These are phyloP conservation scores for Phoenix dactylifera DNA, from an alignment of 176 grass and related monocot species.

Conservation along the genomic window DNA sequence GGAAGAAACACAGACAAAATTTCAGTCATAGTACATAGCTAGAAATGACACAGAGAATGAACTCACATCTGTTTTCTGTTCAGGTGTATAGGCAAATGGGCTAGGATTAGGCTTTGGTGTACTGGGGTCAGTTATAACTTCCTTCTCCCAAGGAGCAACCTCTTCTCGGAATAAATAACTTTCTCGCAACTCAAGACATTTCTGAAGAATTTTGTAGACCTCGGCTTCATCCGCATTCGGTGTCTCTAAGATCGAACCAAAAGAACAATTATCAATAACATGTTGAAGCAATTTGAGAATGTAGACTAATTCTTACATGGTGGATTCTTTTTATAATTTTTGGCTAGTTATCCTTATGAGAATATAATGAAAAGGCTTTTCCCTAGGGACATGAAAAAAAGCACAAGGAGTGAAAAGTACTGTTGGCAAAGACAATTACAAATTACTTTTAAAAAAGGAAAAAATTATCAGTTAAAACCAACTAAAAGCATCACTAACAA, in stretches of 20 bases:
- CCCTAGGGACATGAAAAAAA: too few relatives aligned
- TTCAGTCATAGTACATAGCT: background rate
- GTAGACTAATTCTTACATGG: too few relatives aligned
- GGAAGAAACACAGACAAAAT: too few relatives aligned
- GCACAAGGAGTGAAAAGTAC: too few relatives aligned
- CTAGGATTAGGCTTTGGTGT: constrained; percentile 83
- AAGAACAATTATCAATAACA: background rate
- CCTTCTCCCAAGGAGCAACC: constrained; percentile 91
- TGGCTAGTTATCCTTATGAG: too few relatives aligned
- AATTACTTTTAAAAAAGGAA: too few relatives aligned
- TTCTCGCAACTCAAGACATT: constrained; percentile 86
- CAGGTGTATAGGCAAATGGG: constrained; percentile 59
- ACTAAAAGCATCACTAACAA: too few relatives aligned
- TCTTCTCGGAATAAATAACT: constrained; percentile 85
- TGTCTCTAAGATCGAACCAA: constrained; percentile 44
- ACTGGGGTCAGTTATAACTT: constrained; percentile 90
- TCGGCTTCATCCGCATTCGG: constrained; percentile 77
- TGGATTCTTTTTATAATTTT: too few relatives aligned
- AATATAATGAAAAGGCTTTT: too few relatives aligned
- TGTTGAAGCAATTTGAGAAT: too few relatives aligned
- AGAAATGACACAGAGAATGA: background rate
- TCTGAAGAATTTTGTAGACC: constrained; percentile 78
- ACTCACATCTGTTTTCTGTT: constrained; percentile 70
- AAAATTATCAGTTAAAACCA: too few relatives aligned
- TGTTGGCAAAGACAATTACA: too few relatives aligned